Evolutionary conservation across 805 yeast species (phyloP), one percentile per base, ranked within the genome.

Genomic region (Danielozyma ontarioensis): DNA sequence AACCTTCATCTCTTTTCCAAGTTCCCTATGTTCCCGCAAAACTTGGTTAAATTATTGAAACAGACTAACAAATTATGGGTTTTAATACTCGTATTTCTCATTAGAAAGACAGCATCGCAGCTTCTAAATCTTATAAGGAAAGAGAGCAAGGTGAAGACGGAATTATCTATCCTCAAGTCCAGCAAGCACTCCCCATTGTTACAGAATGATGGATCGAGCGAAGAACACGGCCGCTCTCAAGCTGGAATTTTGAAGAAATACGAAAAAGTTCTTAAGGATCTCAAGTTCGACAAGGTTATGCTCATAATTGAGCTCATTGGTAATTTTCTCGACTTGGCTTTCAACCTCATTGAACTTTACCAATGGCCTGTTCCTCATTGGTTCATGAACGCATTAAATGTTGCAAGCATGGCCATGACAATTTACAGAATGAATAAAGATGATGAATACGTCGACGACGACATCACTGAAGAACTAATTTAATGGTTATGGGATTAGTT

Each of bases 401-500:
- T 59, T 32, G 57, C 68, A 13, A 62, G 69, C 40, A 66, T 66
- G 71, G 54, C 50, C 34, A 66, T 66, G 72, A 62, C 71, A n/a
- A 48, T 66, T 29, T 66, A 66, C 57, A 62, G 72, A 53, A 66
- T 66, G 72, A 66, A 66, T 49, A 66, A 66, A 46, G 71, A 66
- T 39, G 71, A 65, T 38, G 72, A 65, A 50, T 65, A 66, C 35
- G 41, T 53, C 15, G 71, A 66, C 42, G 72, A 64, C 40, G 69
- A 64, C 35, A 57, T 65, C 10, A 51, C 62, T 14, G 68, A 66
- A 35, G 71, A 66, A 34, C 45, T 65, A 30, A 51, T 63, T 34
- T 64, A 50, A 34, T 5, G 14, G 13, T 7, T 28, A 13, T 14
- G n/a, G n/a, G n/a, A n/a, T n/a, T n/a, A n/a, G 11, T 13, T 13